A percentile compares a stretch with the other conserved stretches of the same genome.
These are phyloP conservation scores for Entophlyctis luteolus DNA, from an alignment of 192 early-diverging fungal species.

Conservation along the genomic window DNA sequence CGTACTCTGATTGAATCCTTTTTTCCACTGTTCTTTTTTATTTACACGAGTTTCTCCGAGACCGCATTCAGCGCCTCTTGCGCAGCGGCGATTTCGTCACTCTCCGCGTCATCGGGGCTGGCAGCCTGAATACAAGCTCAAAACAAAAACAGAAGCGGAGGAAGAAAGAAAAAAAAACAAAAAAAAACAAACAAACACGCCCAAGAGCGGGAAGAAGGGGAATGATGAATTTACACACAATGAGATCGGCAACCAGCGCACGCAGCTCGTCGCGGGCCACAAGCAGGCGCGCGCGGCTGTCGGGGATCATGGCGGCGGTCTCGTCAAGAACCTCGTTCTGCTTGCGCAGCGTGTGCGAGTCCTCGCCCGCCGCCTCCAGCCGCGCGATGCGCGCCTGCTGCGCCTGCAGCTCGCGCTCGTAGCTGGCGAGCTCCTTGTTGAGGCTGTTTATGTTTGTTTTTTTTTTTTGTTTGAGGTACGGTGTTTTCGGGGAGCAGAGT, in stretches of 20 bases:
- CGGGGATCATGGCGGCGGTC: slow-evolving; percentile 47
- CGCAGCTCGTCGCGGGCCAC: slow-evolving; percentile 39
- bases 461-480: background rate
- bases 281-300: slow-evolving; percentile 29
- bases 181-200: background rate
- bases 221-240: too few relatives aligned
- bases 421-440: slow-evolving; percentile 40
- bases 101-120: slow-evolving; percentile 6
- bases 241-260: slow-evolving; percentile 9
- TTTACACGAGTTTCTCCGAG: too few relatives aligned
- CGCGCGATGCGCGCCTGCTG: slow-evolving; percentile 45
- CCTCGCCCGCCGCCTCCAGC: slow-evolving; percentile 33
- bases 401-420: slow-evolving; percentile 30
- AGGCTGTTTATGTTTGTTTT: slow-evolving; percentile 17
- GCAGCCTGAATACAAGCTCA: background rate
- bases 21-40: background rate
- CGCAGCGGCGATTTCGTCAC: slow-evolving; percentile 22
- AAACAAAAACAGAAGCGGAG: background rate
- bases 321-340: slow-evolving; percentile 50
- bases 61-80: slow-evolving; percentile 15
- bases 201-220: background rate
- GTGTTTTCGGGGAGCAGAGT: too few relatives aligned
- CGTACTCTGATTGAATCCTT: too few relatives aligned
- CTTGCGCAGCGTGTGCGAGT: slow-evolving; percentile 40
- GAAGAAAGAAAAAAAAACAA: background rate